Conservation (phyloP, 2,329 filamentous ascomycete species). For the Trichoderma sp. region DNA sequence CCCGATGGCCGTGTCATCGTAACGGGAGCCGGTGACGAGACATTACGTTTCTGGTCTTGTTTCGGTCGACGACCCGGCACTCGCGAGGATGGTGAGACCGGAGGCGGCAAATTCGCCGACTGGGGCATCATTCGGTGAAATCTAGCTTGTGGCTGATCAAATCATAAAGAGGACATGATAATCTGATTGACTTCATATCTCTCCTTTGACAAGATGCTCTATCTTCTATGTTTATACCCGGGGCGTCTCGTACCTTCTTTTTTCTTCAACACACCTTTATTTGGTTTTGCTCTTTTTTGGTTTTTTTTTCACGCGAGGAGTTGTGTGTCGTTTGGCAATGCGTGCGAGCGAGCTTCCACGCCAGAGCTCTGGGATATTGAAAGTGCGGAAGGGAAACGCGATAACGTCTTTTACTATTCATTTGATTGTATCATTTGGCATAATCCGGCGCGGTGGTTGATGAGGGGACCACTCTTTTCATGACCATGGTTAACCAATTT, state of each 20-base stretch:
- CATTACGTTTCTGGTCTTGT: conserved; percentile 92
- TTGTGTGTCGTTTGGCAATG: conserved; percentile 8
- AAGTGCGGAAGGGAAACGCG: conserved; percentile 1
- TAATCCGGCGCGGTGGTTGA: conserved; percentile 29
- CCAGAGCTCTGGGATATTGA: conserved; percentile 3
- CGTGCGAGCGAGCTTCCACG: neutral
- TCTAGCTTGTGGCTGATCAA: neutral
- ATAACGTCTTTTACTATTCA: conserved; percentile 12
- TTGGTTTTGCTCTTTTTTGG: neutral
- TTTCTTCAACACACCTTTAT: neutral
- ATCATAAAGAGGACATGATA: neutral
- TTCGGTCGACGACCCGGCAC: conserved; percentile 79
- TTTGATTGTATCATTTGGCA: conserved; percentile 30
- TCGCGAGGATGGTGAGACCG: conserved; percentile 63
- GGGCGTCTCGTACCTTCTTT: conserved; percentile 6
- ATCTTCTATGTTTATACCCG: conserved; percentile 15
- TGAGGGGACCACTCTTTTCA: conserved; percentile 12
- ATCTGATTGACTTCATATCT: conserved; percentile 13
- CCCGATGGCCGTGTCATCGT: conserved; percentile 92
- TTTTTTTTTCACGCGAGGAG: neutral
- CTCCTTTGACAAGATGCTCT: conserved; percentile 9
- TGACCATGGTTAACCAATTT: neutral
- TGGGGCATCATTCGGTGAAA: conserved; percentile 76
- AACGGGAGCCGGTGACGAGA: conserved; percentile 95
- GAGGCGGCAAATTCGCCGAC: conserved; percentile 63